These are phyloP conservation scores for Quillaja saponaria DNA, from an alignment of 306 rosid genomes.

Conservation along the genomic window DNA sequence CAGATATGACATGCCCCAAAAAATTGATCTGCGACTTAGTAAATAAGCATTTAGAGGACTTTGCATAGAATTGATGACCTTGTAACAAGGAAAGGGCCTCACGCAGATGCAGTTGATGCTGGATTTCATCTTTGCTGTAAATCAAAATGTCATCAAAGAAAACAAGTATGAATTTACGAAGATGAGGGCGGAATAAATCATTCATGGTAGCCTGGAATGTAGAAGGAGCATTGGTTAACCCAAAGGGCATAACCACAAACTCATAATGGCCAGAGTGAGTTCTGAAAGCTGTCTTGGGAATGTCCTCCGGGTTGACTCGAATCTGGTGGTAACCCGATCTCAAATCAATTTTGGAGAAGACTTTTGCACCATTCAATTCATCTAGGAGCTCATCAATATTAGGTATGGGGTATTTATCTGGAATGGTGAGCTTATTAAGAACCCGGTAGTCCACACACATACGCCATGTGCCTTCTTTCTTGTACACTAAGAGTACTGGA, in stretches of 20 bases:
- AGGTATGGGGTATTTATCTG: not conserved
- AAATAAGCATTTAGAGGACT: not conserved
- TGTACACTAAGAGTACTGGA: not conserved
- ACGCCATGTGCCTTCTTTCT: not conserved
- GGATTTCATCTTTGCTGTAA: not conserved
- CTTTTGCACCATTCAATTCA: too few relatives aligned
- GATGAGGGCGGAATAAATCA: not conserved
- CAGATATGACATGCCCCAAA: not conserved
- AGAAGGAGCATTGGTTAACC: not conserved
- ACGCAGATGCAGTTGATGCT: not conserved
- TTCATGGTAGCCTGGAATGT: not conserved
- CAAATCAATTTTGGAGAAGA: not conserved
- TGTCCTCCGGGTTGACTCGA: not conserved
- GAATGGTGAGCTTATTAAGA: not conserved
- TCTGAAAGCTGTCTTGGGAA: not conserved
- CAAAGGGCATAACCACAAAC: not conserved
- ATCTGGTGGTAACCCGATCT: not conserved
- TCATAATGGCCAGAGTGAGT: not conserved
- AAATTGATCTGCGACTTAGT: not conserved
- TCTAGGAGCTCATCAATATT: not conserved
- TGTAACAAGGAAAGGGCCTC: not conserved
- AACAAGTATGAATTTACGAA: not conserved
- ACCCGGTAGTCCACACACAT: slow-evolving; percentile 6
- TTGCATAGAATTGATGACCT: not conserved
- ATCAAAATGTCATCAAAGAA: not conserved